Percentiles rank a stretch among this genome's conserved stretches.
phyloP scores from a whole-genome alignment of 78 protist species.

The Salpingoeca rosetta region DNA sequence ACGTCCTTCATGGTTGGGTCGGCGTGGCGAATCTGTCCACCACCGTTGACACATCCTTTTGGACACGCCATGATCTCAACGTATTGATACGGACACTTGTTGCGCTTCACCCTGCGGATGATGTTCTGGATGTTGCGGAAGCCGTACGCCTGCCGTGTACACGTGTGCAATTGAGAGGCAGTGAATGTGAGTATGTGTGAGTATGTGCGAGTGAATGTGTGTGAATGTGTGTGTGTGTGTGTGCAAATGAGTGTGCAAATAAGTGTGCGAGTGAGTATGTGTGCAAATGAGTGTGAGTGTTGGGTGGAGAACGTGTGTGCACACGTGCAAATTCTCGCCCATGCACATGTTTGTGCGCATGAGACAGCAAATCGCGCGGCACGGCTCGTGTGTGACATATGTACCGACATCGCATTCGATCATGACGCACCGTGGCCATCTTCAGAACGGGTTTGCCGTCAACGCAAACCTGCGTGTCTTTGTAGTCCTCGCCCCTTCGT shows the following conservation, averaged over 20 bases:
- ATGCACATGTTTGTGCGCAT: background rate
- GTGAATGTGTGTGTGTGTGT: background rate
- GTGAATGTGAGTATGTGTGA: no score
- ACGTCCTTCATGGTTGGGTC: background rate
- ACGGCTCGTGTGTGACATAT: background rate
- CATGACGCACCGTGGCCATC: constrained; percentile 14
- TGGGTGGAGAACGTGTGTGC: background rate
- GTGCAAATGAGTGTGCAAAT: no score
- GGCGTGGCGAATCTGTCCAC: constrained; percentile 25
- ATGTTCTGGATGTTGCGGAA: constrained; percentile 88
- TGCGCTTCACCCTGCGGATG: constrained; percentile 58
- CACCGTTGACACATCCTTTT: constrained; percentile 54
- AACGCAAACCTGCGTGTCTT: background rate
- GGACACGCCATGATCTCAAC: constrained; percentile 89
- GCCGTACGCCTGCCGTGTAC: constrained; percentile 79
- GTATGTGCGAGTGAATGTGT: no score
- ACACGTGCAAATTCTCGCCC: background rate
- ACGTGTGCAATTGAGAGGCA: constrained; percentile 9
- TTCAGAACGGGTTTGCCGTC: background rate
- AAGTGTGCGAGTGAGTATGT: no score
- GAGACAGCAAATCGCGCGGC: background rate
- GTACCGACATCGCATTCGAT: no score
- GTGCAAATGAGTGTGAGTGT: background rate
- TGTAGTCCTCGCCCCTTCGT: no score
- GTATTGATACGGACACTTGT: constrained; percentile 29